Base-by-base conservation (phyloP, 345 rosid genomes). In the Linum tenue region DNA sequence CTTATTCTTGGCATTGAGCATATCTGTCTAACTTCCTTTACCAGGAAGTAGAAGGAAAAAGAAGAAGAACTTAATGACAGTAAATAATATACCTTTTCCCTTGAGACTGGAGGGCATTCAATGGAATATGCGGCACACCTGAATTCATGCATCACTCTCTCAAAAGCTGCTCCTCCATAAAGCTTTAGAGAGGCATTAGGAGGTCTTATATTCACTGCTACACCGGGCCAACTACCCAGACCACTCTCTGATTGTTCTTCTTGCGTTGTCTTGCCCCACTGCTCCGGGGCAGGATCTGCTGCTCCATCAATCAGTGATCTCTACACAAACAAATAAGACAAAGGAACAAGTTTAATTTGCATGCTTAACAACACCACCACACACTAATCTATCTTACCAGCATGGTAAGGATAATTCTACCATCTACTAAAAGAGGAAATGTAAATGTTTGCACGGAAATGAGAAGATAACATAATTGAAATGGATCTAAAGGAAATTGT, bases 121-220 rank as follows among this genome's bases (percentile, higher is more conserved):
- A 94, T 85, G 60, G 99, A 94, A 80, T 88, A 94, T 59, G 97
- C 91, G 51, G 99, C 97, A 70, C 99, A 94, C 9, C 89, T 86
- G 64, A 92, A 88, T 71, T 92, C 99, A 74, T 86, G 96, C 74
- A 92, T 83, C 64, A 85, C 96, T 76, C 99, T 84, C 75, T 94
- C 97, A 68, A 90, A 90, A 74, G 99, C 99, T 63, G 99, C 99
- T 75, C 99, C 99, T 69, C 99, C 99, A 66, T 90, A 90, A 39
- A 94, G 97, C 69, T 82, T 82, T 63, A 94, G 97, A 60, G 80
- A 83, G 61, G 97, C 90, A 77, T 92, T 92, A 7, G 99, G 96
- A 8, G 99, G 96, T 76, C 78, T 90, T 75, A 88, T 73, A 73
- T 73, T 82, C 56, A 84, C 67, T 62, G 65, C 76, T 56, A 94